phyloP scores from a whole-genome alignment of 768 basidiomycete genomes.

The Suillus paluster region DNA sequence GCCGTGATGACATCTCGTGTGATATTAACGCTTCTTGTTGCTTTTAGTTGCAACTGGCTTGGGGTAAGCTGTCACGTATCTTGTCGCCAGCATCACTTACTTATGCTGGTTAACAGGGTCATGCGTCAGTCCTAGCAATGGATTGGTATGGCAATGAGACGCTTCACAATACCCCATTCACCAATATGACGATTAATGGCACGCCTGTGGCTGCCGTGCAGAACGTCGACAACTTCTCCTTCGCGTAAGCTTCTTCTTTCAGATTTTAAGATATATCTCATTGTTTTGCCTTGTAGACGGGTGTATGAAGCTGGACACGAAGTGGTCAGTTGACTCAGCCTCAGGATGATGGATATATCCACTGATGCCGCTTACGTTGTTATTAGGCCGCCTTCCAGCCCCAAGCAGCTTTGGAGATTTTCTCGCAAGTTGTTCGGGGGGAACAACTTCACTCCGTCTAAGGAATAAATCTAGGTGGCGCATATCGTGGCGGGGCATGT shows the following conservation, averaged over 20 bases:
- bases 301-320: constrained; percentile 65
- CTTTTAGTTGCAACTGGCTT: constrained; percentile 24
- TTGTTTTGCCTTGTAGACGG: constrained; percentile 38
- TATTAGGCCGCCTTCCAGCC: constrained; percentile 66
- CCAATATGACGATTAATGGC: constrained; percentile 61
- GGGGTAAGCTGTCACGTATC: constrained; percentile 35
- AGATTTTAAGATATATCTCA: neutral
- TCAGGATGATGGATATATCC: neutral
- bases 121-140: constrained; percentile 46
- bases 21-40: constrained; percentile 8
- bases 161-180: constrained; percentile 45
- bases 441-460: constrained; percentile 59
- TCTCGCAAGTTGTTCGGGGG: constrained; percentile 55
- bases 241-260: constrained; percentile 53
- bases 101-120: constrained; percentile 24
- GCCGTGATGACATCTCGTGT: neutral
- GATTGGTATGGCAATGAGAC: constrained; percentile 49
- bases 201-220: constrained; percentile 59
- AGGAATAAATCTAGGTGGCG: neutral
- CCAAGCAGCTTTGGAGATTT: constrained; percentile 58
- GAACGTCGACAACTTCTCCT: constrained; percentile 68
- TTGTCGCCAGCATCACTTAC: neutral
- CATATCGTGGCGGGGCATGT: neutral
- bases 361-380: neutral
- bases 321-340: constrained; percentile 51